These are phyloP conservation scores for Galeopsis tetrahit DNA, from an alignment of 257 asterid genomes.

Conservation along the genomic window DNA sequence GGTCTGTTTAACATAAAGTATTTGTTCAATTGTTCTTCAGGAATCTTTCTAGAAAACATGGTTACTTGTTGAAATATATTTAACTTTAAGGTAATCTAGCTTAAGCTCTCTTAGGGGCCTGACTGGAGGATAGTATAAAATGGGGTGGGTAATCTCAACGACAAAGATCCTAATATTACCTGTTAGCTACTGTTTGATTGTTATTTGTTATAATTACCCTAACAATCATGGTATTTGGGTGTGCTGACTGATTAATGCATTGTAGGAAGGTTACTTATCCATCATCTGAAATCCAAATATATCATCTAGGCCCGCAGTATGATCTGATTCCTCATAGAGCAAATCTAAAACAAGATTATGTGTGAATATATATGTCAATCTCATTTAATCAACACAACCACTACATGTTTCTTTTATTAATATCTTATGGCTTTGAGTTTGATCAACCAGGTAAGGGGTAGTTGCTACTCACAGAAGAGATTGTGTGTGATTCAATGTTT, in stretches of 20 bases:
- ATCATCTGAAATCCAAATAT: neutral
- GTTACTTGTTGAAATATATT: neutral
- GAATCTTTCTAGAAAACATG: neutral
- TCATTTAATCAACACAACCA: neutral
- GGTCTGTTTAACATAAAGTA: neutral
- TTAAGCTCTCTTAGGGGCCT: neutral
- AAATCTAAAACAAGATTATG: constrained; percentile 1
- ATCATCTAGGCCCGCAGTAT: neutral
- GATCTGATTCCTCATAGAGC: neutral
- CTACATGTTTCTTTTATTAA: neutral
- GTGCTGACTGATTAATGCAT: neutral
- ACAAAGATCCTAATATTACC: neutral
- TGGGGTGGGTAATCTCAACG: neutral
- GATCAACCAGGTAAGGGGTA: constrained; percentile 8
- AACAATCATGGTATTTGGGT: neutral
- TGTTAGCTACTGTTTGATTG: neutral
- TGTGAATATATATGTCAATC: neutral
- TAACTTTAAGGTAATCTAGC: neutral
- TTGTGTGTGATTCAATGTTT: neutral
- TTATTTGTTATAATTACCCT: neutral
- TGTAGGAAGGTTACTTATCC: neutral
- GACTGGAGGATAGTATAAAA: constrained; percentile 14
- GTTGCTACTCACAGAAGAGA: neutral
- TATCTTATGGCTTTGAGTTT: neutral
- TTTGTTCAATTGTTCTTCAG: neutral